Conservation (phyloP, 257 asterid genomes). For the Cruciata laevipes region DNA sequence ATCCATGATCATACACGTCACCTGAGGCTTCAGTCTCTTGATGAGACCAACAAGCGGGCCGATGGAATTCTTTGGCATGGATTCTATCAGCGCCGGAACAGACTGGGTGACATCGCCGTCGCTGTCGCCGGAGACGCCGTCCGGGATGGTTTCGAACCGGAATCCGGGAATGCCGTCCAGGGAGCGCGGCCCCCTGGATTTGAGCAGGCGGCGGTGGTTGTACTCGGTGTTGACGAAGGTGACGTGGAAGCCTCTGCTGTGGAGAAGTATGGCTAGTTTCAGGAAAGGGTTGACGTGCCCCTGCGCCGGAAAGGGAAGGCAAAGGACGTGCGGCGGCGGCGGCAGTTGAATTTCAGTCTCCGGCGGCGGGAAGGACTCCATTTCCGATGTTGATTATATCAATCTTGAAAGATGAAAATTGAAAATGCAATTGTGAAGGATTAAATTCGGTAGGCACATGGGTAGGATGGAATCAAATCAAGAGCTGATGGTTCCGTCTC, state of each 20-base stretch:
- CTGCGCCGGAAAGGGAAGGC: conserved; percentile 35
- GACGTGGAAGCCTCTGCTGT: conserved; percentile 38
- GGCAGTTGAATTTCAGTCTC: neutral
- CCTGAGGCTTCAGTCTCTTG: conserved; percentile 13
- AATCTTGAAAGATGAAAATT: neutral
- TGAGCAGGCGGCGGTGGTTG: conserved; percentile 36
- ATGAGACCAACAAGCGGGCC: conserved; percentile 20
- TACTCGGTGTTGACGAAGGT: conserved; percentile 52
- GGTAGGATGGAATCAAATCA: too few relatives aligned
- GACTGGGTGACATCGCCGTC: conserved; percentile 12
- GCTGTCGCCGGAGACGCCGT: conserved; percentile 19
- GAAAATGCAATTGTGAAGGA: neutral
- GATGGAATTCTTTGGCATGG: conserved; percentile 12
- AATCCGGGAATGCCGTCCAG: conserved; percentile 21
- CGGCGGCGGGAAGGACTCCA: neutral
- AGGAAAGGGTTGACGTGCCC: conserved; percentile 41
- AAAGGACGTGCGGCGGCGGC: conserved; percentile 30
- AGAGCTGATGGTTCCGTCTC: too few relatives aligned
- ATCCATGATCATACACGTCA: conserved; percentile 24
- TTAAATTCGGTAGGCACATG: too few relatives aligned
- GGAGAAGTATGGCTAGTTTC: conserved; percentile 53
- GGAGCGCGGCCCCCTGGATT: conserved; percentile 17
- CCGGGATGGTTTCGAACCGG: conserved; percentile 27
- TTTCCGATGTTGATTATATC: neutral
- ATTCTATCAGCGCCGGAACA: conserved; percentile 4